Percentiles rank a stretch among this genome's conserved stretches.
These are phyloP conservation scores for Trametes pubescens DNA, from an alignment of 1,284 basidiomycete genomes.

Conservation along the genomic window DNA sequence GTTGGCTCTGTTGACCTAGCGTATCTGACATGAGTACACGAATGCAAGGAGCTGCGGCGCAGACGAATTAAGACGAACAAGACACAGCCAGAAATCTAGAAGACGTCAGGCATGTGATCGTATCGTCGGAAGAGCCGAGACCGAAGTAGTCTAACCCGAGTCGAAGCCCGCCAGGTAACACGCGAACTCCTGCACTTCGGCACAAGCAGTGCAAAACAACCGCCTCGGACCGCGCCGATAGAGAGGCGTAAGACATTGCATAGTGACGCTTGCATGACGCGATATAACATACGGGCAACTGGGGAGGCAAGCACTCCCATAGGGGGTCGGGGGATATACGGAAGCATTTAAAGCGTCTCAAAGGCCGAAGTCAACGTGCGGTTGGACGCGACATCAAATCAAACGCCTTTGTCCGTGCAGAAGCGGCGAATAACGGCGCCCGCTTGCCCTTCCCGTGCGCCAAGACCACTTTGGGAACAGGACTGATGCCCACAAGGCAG, in stretches of 20 bases:
- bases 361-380: constrained; percentile 4
- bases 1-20: constrained; percentile 18
- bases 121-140: constrained; percentile 15
- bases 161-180: constrained; percentile 13
- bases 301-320: neutral
- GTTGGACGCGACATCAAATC: constrained; percentile 13
- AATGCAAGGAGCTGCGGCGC: neutral
- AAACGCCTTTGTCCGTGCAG: constrained; percentile 16
- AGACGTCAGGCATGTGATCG: constrained; percentile 24
- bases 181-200: constrained; percentile 8
- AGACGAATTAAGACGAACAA: constrained; percentile 4
- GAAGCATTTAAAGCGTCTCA: constrained; percentile 6
- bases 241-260: neutral
- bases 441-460: constrained; percentile 5
- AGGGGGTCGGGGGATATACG: neutral
- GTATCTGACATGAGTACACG: neutral
- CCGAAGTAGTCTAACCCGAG: constrained; percentile 18
- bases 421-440: constrained; percentile 11
- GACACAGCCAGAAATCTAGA: constrained; percentile 20
- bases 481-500: neutral
- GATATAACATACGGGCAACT: neutral
- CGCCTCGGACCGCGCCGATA: neutral
- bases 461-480: neutral
- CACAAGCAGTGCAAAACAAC: constrained; percentile 5
- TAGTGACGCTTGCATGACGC: constrained; percentile 1